A percentile compares a stretch with the other conserved stretches of the same genome.
phyloP scores from a whole-genome alignment of 108 stramenopile species.

The Conticribra weissflogii region DNA sequence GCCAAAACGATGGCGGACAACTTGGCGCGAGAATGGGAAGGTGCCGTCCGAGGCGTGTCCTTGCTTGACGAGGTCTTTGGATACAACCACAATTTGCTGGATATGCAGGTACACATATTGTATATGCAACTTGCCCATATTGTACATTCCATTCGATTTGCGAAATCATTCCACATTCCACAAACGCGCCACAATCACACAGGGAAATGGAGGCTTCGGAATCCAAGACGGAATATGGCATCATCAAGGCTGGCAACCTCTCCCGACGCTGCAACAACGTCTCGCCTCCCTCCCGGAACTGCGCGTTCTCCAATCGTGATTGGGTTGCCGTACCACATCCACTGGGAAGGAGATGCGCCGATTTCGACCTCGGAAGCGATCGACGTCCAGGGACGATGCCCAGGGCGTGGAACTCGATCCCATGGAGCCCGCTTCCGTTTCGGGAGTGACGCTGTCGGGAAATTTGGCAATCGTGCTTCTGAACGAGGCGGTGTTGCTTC shows the following conservation, averaged over 20 bases:
- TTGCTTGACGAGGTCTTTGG: conserved; percentile 71
- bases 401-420: conserved; percentile 67
- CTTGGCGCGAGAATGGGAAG: conserved; percentile 53
- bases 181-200: neutral
- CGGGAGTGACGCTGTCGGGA: conserved; percentile 56
- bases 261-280: conserved; percentile 58
- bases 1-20: conserved; percentile 49
- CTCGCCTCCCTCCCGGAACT: conserved; percentile 64
- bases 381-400: conserved; percentile 46
- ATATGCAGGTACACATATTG: conserved; percentile 31
- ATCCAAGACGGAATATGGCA: conserved; percentile 74
- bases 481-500: conserved; percentile 70
- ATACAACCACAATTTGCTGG: conserved; percentile 60
- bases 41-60: conserved; percentile 55
- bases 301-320: conserved; percentile 38
- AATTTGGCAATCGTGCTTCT: conserved; percentile 78
- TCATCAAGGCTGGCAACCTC: conserved; percentile 64
- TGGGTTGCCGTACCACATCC: conserved; percentile 67
- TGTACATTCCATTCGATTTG: neutral
- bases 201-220: conserved; percentile 55
- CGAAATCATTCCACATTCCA: neutral
- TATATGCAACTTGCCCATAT: too few species aligned
- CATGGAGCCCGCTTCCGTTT: conserved; percentile 55
- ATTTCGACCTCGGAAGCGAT: conserved; percentile 58
- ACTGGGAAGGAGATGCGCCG: conserved; percentile 50